Evolutionary conservation across 352 stramenopile species (phyloP), one percentile per base, ranked within the genome.

Genomic region (Globisporangium mamillatum): DNA sequence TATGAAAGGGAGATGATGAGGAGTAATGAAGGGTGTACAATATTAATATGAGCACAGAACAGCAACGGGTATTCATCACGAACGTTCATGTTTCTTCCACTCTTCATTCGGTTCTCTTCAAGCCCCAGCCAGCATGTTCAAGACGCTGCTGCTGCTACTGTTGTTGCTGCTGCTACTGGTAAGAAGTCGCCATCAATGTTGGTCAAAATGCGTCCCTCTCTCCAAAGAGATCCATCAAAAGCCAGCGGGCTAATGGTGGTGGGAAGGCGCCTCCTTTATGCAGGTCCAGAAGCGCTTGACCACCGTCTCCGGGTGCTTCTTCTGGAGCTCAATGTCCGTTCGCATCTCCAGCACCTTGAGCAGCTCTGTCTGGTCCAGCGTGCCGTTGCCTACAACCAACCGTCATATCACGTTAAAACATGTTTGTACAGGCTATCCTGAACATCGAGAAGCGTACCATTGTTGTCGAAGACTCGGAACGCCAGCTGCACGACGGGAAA

Each of bases 391-490:
- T 91, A 16, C 22, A 64, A 20, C 9, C 53, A 50, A 52, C 46
- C 52, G 14, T 9, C 2, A 60, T 10, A 27, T 59, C 16, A 50
- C 27, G 16, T 20, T 48, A 46, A 14, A 14, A 46, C 38, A 46
- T 2, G 14, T 20, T 46, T 46, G 38, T 18, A 46, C 38, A 46
- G 38, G 12, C 38, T 46, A n/a, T 16, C 16, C 44, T 4, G 48
- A 4, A 48, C 67, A 64, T 34, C 18, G 58, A 59, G 14, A 52
- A 44, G 3, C 71, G 14, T 61, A 92, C 86, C 83, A 54, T 92
- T 80, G 62, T 75, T 76, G 57, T 93, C 82, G 46, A 93, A 93
- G 50, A 93, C 71, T 20, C 82, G 86, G 68, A 93, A 93, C 12
- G 81, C 84, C 32, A 91, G 81, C 70, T 89, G 78, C 12, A 91